Evolutionary conservation across 2,329 filamentous ascomycete genomes (phyloP), one percentile per base, ranked within the genome.

Genomic region (Pestalotiopsis fici): DNA sequence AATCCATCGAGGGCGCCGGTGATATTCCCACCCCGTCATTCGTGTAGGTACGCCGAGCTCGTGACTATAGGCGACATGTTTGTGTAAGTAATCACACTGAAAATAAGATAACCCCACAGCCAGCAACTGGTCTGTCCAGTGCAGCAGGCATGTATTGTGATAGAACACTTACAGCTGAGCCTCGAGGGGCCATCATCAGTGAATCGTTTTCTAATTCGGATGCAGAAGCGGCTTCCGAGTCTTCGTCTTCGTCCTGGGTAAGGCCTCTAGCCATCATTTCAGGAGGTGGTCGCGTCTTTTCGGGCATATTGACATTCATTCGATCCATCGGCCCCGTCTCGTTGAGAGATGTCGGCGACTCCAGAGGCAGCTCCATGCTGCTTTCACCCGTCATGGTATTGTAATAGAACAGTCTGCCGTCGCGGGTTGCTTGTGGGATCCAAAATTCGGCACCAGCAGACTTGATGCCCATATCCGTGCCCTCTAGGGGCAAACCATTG

Each of bases 381-480:
- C 93, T 97, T 75, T 97, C 94, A 66, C 95, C 95, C 0, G 96
- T 99, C 83, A 98, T 90, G 70, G 95, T 98, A 80, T 99, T 99
- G 86, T 97, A 98, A 82, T 98, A 99, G 81, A 97, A 99, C 27
- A 99, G 82, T 66, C 95, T 88, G 65, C 96, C 96, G 78, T 98
- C 95, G 1, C 93, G 89, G 0, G 96, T 99, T 15, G 95, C 96
- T 82, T 99, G 96, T 21, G 96, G 96, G 72, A 99, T 97, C 96
- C 96, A 99, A 78, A 97, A 99, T 71, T 97, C 95, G 59, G 95
- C 94, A 78, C 95, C 91, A 73, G 96, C 95, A 76, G 93, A 92
- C 75, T 91, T 90, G 70, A 81, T 85, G 69, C 66, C 63, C n/a
- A 80, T 80, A 59, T 87, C 87, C 23, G 86, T 85, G 62, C 90